Base-by-base conservation (phyloP, 306 rosid genomes). In the Dalbergia oliveri region DNA sequence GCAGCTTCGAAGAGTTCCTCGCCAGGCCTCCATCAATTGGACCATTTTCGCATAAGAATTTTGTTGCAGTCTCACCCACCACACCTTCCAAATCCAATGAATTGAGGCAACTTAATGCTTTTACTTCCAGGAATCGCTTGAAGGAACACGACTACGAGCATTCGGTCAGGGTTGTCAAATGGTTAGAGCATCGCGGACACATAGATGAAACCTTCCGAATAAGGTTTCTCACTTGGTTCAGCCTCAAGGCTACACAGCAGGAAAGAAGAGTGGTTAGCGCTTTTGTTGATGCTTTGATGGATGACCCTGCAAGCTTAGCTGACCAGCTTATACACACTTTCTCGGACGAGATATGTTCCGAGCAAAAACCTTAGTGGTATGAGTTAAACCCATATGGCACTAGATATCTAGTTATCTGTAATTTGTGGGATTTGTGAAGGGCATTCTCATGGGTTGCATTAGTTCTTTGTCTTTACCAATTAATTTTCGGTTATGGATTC, bases 211-310 rank as follows among this genome's bases (percentile, higher is more conserved):
- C 80, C 65, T 94, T 94, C 73, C 86, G 98, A 84, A 97, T 92
- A 12, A 92, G 89, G 45, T 94, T 94, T 83, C 97, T 94, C 0
- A 91, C 97, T 57, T 94, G 97, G 98, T 94, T 94, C 94, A 92
- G 98, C 90, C 91, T 94, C 72, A 94, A 89, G 77, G 97, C 98
- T 14, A 84, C 83, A 14, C 72, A 67, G 76, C 90, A 88, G 76
- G 97, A 94, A 83, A 87, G 98, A 85, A 89, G 90, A 82, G 97
- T 92, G 75, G 97, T 92, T 9, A 89, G 91, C 75, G 98, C 88
- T 65, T 94, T 91, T 72, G 90, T 94, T 58, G 90, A 92, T 83
- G 89, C 97, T 14, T 76, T 94, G 86, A 76, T 85, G 50, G 97
- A 91, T 63, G 98, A 94, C 83, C 97, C 91, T 0, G 91, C 97